Evolutionary conservation across 495 filamentous ascomycete species (phyloP).

Genomic region (Xylaria venustula): DNA sequence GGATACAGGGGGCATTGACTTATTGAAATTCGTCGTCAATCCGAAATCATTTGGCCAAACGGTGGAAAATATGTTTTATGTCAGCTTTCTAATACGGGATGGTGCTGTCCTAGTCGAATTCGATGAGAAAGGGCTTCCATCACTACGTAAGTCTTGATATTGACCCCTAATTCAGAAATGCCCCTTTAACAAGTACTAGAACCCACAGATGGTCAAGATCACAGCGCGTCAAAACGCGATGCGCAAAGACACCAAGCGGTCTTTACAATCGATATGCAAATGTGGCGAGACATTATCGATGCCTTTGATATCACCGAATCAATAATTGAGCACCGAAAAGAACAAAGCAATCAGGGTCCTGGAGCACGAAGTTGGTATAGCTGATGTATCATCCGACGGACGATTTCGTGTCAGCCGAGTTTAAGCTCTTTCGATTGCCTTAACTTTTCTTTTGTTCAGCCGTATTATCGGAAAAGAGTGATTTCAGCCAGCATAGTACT

Average conservation of each 20-base stretch:
- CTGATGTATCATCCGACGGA: too few relatives aligned
- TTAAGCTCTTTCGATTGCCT: too few relatives aligned
- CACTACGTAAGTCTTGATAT: conserved; percentile 59
- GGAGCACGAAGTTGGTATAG: conserved; percentile 76
- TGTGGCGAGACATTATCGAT: conserved; percentile 73
- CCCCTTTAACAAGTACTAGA: conserved; percentile 12
- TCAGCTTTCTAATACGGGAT: conserved; percentile 91
- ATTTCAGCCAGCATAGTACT: too few relatives aligned
- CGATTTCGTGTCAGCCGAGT: too few relatives aligned
- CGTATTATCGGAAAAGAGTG: too few relatives aligned
- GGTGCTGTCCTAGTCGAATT: conserved; percentile 65
- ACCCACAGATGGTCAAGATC: conserved; percentile 14
- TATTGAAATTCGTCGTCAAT: conserved; percentile 86
- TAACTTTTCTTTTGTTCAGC: too few relatives aligned
- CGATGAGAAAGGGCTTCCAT: conserved; percentile 65
- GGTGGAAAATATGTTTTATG: conserved; percentile 95
- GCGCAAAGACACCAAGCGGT: conserved; percentile 76
- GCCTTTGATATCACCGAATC: conserved; percentile 70
- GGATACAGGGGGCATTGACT: conserved; percentile 62
- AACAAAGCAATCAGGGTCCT: conserved; percentile 53
- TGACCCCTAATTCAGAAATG: too few relatives aligned
- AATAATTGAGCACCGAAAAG: conserved; percentile 81
- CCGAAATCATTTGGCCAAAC: conserved; percentile 90
- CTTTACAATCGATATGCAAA: conserved; percentile 77
- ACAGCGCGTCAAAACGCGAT: conserved; percentile 34